Conservation (phyloP, 2,329 filamentous ascomycete genomes). For the Thelonectria blattea region DNA sequence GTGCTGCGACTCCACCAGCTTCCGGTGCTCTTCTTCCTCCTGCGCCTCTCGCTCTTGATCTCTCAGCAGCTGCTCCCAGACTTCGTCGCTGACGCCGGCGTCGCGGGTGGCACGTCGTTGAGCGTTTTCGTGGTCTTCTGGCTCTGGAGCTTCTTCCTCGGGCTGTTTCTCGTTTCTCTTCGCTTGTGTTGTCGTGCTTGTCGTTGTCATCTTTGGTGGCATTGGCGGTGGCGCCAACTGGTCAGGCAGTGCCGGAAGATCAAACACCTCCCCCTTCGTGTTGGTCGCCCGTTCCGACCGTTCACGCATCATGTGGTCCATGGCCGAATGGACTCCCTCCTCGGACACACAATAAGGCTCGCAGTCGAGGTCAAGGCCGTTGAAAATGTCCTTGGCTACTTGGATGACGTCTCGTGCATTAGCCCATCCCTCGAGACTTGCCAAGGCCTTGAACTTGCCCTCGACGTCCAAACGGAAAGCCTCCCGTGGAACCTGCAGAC, state of each 20-base stretch:
- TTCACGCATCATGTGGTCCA: slow-evolving; percentile 36
- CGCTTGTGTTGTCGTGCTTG: not conserved
- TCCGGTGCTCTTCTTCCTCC: slow-evolving; percentile 46
- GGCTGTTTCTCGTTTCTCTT: not conserved
- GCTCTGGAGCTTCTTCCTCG: not conserved
- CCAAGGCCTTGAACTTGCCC: slow-evolving; percentile 48
- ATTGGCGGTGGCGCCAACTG: not conserved
- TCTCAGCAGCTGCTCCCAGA: slow-evolving; percentile 65
- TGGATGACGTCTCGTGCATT: slow-evolving; percentile 68
- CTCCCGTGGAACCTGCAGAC: slow-evolving; percentile 30
- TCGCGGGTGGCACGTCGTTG: slow-evolving; percentile 51
- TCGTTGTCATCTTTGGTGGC: not conserved
- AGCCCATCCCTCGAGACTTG: slow-evolving; percentile 59
- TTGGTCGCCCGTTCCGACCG: slow-evolving; percentile 20
- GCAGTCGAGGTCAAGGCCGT: slow-evolving; percentile 30
- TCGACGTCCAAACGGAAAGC: slow-evolving; percentile 21
- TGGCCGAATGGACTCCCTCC: slow-evolving; percentile 10
- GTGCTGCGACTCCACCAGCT: slow-evolving; percentile 41
- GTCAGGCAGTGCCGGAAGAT: not conserved
- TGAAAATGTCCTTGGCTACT: slow-evolving; percentile 58
- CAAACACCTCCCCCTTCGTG: not conserved
- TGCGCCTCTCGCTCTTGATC: slow-evolving; percentile 51
- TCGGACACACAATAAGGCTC: slow-evolving; percentile 28
- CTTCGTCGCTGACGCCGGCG: slow-evolving; percentile 61
- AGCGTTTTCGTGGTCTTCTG: too few relatives aligned